Evolutionary conservation across 208 protist genomes (phyloP).

Genomic region (Phytomonas francai): DNA sequence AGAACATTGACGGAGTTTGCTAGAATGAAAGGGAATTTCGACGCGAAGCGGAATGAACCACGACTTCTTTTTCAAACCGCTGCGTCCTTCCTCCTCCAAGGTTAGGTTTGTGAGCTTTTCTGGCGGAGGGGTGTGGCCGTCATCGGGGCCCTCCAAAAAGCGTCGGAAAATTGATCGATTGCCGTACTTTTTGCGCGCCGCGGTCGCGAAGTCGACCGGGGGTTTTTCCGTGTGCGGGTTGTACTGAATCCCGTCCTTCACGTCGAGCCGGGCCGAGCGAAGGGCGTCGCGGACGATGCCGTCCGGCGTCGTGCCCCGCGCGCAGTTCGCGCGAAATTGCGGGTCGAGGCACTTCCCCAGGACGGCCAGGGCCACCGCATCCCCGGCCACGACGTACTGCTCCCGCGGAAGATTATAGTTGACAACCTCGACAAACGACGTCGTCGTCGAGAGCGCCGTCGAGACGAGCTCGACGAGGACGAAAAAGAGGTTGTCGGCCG

Average conservation of each 20-base stretch:
- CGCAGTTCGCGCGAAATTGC: slow-evolving; percentile 70
- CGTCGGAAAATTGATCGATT: slow-evolving; percentile 44
- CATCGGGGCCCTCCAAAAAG: slow-evolving; percentile 77
- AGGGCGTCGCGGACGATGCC: slow-evolving; percentile 39
- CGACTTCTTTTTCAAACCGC: slow-evolving; percentile 82
- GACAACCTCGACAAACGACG: slow-evolving; percentile 77
- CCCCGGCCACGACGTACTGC: slow-evolving; percentile 82
- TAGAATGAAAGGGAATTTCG: slow-evolving; percentile 80
- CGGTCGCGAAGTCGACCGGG: slow-evolving; percentile 57
- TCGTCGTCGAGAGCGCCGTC: slow-evolving; percentile 45
- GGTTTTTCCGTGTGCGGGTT: slow-evolving; percentile 26
- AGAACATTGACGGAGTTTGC: slow-evolving; percentile 40
- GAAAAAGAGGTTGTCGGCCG: slow-evolving; percentile 65
- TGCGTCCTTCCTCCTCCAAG: slow-evolving; percentile 73
- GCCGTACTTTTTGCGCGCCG: slow-evolving; percentile 57
- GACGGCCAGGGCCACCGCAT: slow-evolving; percentile 53
- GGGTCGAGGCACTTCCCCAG: slow-evolving; percentile 85
- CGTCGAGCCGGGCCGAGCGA: slow-evolving; percentile 42
- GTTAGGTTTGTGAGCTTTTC: slow-evolving; percentile 74
- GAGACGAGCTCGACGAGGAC: slow-evolving; percentile 71
- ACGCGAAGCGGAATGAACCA: slow-evolving; percentile 84
- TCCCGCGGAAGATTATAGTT: slow-evolving; percentile 73
- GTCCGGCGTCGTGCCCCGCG: slow-evolving; percentile 17
- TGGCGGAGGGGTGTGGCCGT: slow-evolving; percentile 67
- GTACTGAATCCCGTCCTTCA: slow-evolving; percentile 51